Conservation (phyloP, 768 basidiomycete genomes). For the Paxillus involutus region DNA sequence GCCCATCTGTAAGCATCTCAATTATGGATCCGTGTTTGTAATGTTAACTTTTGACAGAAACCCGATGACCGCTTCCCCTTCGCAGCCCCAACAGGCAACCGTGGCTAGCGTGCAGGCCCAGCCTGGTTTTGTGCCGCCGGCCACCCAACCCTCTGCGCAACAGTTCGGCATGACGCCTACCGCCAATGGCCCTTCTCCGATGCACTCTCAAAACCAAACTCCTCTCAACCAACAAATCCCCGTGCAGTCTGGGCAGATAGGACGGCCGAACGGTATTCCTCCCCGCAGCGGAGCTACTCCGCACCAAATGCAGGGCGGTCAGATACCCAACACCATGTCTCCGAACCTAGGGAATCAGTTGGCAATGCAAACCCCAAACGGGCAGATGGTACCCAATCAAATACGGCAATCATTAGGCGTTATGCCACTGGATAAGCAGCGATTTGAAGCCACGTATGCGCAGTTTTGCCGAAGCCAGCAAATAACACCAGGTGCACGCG, state of each 20-base stretch:
- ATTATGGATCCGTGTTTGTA: not conserved
- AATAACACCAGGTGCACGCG: slow-evolving; percentile 38
- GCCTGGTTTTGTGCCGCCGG: slow-evolving; percentile 19
- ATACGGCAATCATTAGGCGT: slow-evolving; percentile 11
- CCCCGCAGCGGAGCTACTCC: slow-evolving; percentile 40
- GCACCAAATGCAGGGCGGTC: slow-evolving; percentile 32
- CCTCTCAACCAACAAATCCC: slow-evolving; percentile 30
- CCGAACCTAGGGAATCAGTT: slow-evolving; percentile 34
- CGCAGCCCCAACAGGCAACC: slow-evolving; percentile 16
- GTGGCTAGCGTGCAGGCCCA: slow-evolving; percentile 19
- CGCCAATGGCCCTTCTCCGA: slow-evolving; percentile 15
- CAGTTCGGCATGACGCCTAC: slow-evolving; percentile 21
- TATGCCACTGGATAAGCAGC: slow-evolving; percentile 46
- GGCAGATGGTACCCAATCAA: slow-evolving; percentile 24
- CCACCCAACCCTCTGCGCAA: slow-evolving; percentile 7
- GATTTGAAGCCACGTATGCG: slow-evolving; percentile 54
- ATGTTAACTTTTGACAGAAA: slow-evolving; percentile 19
- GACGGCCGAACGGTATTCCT: slow-evolving; percentile 30
- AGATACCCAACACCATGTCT: slow-evolving; percentile 33
- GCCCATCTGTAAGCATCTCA: slow-evolving; percentile 34
- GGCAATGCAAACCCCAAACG: slow-evolving; percentile 7
- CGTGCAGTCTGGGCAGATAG: slow-evolving; percentile 30
- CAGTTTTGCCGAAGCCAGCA: slow-evolving; percentile 45
- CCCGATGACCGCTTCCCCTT: slow-evolving; percentile 12
- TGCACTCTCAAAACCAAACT: slow-evolving; percentile 16